Conservation (phyloP, 441 rosid species). For the Populus hybrid region DNA sequence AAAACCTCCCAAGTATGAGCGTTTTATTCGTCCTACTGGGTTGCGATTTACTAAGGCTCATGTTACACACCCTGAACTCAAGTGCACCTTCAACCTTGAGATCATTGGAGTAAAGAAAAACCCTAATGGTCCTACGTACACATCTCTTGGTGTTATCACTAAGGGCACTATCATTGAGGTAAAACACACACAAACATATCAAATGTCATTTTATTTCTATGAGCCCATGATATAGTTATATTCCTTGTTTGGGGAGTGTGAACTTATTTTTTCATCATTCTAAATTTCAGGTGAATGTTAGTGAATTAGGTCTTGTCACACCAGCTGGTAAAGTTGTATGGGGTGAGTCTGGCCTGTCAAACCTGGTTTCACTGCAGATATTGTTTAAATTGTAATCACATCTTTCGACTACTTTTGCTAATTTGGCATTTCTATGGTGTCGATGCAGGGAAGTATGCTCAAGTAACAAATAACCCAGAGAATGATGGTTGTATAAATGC, state of each 20-base stretch:
- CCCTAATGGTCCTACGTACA: constrained; percentile 93
- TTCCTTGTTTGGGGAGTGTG: not conserved
- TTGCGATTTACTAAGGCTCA: constrained; percentile 84
- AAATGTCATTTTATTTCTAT: not conserved
- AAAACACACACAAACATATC: constrained; percentile 4
- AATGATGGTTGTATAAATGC: constrained; percentile 89
- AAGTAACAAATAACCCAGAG: constrained; percentile 93
- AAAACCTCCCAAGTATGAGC: constrained; percentile 97
- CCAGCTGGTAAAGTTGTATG: constrained; percentile 95
- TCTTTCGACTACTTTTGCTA: not conserved
- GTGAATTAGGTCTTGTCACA: constrained; percentile 90
- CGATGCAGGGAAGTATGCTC: constrained; percentile 87
- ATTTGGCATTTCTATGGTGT: not conserved
- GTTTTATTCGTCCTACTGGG: constrained; percentile 93
- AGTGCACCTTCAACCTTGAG: constrained; percentile 83
- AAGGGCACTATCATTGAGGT: constrained; percentile 96
- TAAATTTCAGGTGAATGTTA: constrained; percentile 71
- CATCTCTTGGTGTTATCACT: constrained; percentile 90
- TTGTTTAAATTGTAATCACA: not conserved
- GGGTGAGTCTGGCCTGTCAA: constrained; percentile 46
- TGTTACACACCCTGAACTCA: constrained; percentile 92
- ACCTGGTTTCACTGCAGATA: not conserved
- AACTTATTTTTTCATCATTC: not conserved
- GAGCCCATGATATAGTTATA: not conserved
- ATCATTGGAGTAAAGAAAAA: constrained; percentile 90